Conservation (phyloP, 2,329 filamentous ascomycete genomes). For the Incumbomyces lentus region DNA sequence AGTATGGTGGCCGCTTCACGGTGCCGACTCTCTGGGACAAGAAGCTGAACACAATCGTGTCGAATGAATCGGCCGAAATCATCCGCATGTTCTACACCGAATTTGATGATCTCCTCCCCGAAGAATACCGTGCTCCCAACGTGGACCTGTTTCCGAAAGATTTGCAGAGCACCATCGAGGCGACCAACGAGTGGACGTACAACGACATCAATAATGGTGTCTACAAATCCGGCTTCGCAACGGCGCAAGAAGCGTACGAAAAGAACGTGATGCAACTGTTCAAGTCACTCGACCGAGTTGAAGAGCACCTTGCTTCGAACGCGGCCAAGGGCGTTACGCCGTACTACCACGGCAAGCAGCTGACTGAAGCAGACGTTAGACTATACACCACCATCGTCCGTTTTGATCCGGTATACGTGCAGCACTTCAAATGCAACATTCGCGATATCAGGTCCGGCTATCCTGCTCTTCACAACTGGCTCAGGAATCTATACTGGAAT, state of each 20-base stretch:
- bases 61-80: slow-evolving; percentile 84
- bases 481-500: slow-evolving; percentile 78
- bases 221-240: slow-evolving; percentile 65
- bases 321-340: slow-evolving; percentile 35
- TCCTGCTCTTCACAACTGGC: slow-evolving; percentile 68
- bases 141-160: slow-evolving; percentile 58
- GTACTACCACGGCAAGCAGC: slow-evolving; percentile 61
- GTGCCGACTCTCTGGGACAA: slow-evolving; percentile 74
- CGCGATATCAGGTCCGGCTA: slow-evolving; percentile 77
- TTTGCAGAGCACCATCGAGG: slow-evolving; percentile 61
- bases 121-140: slow-evolving; percentile 41
- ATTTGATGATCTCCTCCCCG: slow-evolving; percentile 62
- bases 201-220: slow-evolving; percentile 45
- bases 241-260: slow-evolving; percentile 72
- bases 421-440: slow-evolving; percentile 74
- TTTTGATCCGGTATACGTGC: slow-evolving; percentile 70
- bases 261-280: slow-evolving; percentile 63
- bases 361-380: slow-evolving; percentile 76
- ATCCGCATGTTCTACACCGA: slow-evolving; percentile 77
- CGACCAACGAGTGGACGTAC: slow-evolving; percentile 72
- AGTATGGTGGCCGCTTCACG: slow-evolving; percentile 72
- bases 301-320: slow-evolving; percentile 51
- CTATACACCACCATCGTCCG: slow-evolving; percentile 64
- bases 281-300: slow-evolving; percentile 62
- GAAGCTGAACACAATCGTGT: slow-evolving; percentile 64